Evolutionary conservation across 148 eudicot species (phyloP), one percentile per base, ranked within the genome.

Genomic region (Persicaria maculosa): DNA sequence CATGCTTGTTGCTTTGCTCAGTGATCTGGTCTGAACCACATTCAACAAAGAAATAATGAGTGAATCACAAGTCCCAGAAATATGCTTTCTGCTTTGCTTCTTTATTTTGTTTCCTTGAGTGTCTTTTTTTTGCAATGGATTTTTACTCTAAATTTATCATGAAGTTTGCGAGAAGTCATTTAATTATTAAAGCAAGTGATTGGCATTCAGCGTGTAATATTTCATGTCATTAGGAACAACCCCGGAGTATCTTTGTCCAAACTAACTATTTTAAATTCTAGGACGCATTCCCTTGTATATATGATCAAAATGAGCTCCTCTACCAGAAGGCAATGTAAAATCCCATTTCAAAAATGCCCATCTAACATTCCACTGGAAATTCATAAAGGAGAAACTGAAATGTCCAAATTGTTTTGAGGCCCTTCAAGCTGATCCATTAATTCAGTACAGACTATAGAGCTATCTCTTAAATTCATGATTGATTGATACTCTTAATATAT

Each of bases 1-100:
- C 98, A 93, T 93, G 80, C 92, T 65, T 9, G 98, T 91, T 47
- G 97, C 97, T 88, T 87, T 93, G 91, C 91, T 93, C 67, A 95
- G 87, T 52, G 97, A 86, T 75, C 89, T 88, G 74, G 95, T 88
- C 98, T 93, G 85, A 17, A 77, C 81, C 61, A 71, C 43, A 22
- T 20, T 48, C 57, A 50, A 22, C 0, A 9, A 71, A 7, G n/a
- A 62, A 22, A 25, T 19, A 47, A 25, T 65, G 46, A 40, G 46
- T 3, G 4, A 65, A 65, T 65, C 17, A 15, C 46, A 65, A 22
- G 22, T 22, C 22, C 22, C 22, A 22, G 25, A 22, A 22, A 22
- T 1, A 22, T 22, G 25, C 25, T 22, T 22, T 22, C 25, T 22
- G 25, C 25, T 22, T 22, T 22, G 25, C 25, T 22, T 22, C 25